Conservation (phyloP, 2,329 filamentous ascomycete genomes). For the Curvularia sp. region DNA sequence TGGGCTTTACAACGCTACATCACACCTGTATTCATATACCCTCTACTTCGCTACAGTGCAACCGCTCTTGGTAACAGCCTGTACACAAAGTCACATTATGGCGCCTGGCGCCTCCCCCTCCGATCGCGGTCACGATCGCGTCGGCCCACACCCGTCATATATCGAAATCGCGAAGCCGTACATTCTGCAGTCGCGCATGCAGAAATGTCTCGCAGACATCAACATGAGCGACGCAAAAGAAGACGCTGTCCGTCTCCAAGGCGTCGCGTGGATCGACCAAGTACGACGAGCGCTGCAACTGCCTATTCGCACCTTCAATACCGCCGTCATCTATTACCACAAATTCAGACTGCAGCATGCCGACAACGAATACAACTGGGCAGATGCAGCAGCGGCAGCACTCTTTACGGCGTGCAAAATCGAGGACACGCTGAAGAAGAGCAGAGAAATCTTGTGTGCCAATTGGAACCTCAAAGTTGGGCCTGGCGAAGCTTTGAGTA, state of each 20-base stretch:
- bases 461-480: constrained; percentile 82
- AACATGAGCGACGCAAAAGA: constrained; percentile 79
- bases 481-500: constrained; percentile 71
- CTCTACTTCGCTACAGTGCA: neutral
- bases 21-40: neutral
- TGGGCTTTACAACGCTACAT: neutral
- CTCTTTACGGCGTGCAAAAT: constrained; percentile 96
- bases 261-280: constrained; percentile 86
- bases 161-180: constrained; percentile 76
- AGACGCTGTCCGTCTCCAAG: constrained; percentile 80
- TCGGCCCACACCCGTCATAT: constrained; percentile 67
- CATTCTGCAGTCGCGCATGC: constrained; percentile 80
- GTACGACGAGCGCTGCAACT: constrained; percentile 80
- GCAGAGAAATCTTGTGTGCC: constrained; percentile 87
- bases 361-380: constrained; percentile 83
- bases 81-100: constrained; percentile 28
- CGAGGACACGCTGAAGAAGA: constrained; percentile 98
- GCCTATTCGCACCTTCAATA: constrained; percentile 89
- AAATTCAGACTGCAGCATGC: constrained; percentile 86
- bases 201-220: constrained; percentile 72
- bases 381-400: constrained; percentile 85
- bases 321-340: constrained; percentile 91
- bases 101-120: constrained; percentile 40
- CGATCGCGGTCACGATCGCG: constrained; percentile 34
- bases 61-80: neutral